A percentile compares a stretch with the other conserved stretches of the same genome.
Conservation (phyloP, 371 early-diverging fungal genomes). For the Apophysomyces ossiformis region DNA sequence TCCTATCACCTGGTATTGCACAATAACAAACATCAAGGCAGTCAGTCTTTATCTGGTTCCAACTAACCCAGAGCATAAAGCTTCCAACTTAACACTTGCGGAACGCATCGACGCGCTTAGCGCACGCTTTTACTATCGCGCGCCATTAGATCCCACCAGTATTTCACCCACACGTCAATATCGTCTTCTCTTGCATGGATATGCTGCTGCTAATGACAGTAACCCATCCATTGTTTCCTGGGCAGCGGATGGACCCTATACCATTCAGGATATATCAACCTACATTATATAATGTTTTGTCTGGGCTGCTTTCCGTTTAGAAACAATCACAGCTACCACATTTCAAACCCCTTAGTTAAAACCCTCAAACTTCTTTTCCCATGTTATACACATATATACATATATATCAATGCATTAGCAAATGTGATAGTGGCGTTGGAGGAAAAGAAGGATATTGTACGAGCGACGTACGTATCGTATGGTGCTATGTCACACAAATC, state of each 20-base stretch:
- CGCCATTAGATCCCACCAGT: not conserved
- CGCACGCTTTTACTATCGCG: constrained; percentile 18
- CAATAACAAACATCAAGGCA: constrained; percentile 5
- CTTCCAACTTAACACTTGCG: constrained; percentile 7
- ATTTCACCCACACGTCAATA: not conserved
- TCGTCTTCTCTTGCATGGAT: constrained; percentile 17
- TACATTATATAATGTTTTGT: too few relatives aligned
- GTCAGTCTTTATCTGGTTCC: constrained; percentile 16
- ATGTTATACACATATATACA: too few relatives aligned
- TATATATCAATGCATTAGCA: too few relatives aligned
- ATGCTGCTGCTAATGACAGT: constrained; percentile 2
- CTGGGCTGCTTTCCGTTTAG: too few relatives aligned
- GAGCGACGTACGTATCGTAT: too few relatives aligned
- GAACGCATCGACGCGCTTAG: constrained; percentile 11
- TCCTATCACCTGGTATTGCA: constrained; percentile 23
- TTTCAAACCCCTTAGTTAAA: too few relatives aligned
- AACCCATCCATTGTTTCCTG: constrained; percentile 13
- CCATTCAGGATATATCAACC: not conserved
- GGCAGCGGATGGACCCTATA: constrained; percentile 21
- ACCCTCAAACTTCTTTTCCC: too few relatives aligned
- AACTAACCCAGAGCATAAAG: not conserved
- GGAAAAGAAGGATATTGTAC: too few relatives aligned
- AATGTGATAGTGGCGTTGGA: too few relatives aligned
- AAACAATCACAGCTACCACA: too few relatives aligned
- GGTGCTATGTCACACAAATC: too few relatives aligned